Base-by-base conservation (phyloP, 1,284 basidiomycete species). In the Microbotryum intermedium region DNA sequence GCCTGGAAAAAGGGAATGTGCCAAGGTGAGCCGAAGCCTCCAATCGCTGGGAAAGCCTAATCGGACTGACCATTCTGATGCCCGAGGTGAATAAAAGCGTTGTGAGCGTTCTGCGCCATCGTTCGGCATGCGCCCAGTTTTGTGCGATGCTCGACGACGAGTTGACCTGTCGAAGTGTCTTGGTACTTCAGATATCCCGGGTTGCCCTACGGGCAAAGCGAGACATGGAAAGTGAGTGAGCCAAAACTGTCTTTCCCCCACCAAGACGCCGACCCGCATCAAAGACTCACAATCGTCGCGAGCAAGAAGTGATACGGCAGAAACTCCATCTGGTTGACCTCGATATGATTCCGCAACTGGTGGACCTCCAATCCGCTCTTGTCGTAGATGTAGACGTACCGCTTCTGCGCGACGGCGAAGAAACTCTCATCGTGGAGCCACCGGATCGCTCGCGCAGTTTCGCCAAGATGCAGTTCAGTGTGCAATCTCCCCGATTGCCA, bases 331-430 rank as follows among this genome's bases (percentile, higher is more conserved):
- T 87, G 80, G 10, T 88, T 89, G 2, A 91, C 89, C 73, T 97
- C 94, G 60, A 95, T 82, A 72, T 97, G 93, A 4, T 71, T 79
- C 76, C 70, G 82, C 78, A 90, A 78, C 66, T 83, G 81, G 72
- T 98, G 94, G 9, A 99, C 77, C 75, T 98, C 95, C 26, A 95
- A 86, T 20, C 95, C 94, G 67, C 91, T 84, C 50, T 85, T 82
- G 76, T 98, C 95, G 72, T 98, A 97, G 60, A 98, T 92, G 77
- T 89, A 98, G 21, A 88, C 88, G 72, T 95, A 91, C 79, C 93
- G 90, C 75, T 91, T 90, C 76, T 98, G 94, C 0, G 94, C 94
- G 16, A 95, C 92, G 3, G 94, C 95, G 72, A 88, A 92, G 76
- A 87, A 90, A 1, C 86, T 85, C 58, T 94, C 87, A 71, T 93